Percentiles rank a stretch among this genome's conserved stretches.
These are phyloP conservation scores for Pseudophaeomoniella oleicola DNA, from an alignment of 2,329 filamentous ascomycete species.

Conservation along the genomic window DNA sequence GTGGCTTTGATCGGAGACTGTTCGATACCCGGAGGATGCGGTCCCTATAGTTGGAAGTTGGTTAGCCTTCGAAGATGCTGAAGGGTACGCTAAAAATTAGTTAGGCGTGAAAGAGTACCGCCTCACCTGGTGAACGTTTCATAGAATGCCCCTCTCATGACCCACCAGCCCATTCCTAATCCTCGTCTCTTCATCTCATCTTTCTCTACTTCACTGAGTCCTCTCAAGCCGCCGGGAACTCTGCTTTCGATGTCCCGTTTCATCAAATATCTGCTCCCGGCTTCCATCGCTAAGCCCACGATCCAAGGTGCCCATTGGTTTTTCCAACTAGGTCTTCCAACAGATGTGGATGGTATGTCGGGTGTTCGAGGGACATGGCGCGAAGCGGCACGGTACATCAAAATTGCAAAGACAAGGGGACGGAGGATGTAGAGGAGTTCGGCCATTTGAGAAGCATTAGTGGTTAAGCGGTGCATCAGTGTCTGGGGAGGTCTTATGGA, in stretches of 20 bases:
- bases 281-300: constrained; percentile 70
- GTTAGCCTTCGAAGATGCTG: background rate
- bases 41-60: constrained; percentile 5
- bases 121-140: constrained; percentile 58
- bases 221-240: constrained; percentile 57
- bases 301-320: constrained; percentile 88
- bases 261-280: constrained; percentile 71
- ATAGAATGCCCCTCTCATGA: constrained; percentile 93
- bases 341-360: constrained; percentile 3
- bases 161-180: constrained; percentile 90
- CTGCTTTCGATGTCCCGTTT: constrained; percentile 50
- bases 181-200: constrained; percentile 81
- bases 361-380: constrained; percentile 4
- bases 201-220: constrained; percentile 67
- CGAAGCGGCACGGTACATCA: constrained; percentile 44
- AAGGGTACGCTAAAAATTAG: constrained; percentile 26
- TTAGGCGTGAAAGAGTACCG: background rate
- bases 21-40: constrained; percentile 49
- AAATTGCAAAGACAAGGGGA: constrained; percentile 72
- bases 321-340: constrained; percentile 49
- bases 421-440: constrained; percentile 87
- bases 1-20: constrained; percentile 55
- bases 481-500: constrained; percentile 87
- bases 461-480: constrained; percentile 58
- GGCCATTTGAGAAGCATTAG: constrained; percentile 63